A percentile compares a stretch with the other conserved stretches of the same genome.
These are phyloP conservation scores for Rhododendron vialii DNA, from an alignment of 148 eudicot species.

Conservation along the genomic window DNA sequence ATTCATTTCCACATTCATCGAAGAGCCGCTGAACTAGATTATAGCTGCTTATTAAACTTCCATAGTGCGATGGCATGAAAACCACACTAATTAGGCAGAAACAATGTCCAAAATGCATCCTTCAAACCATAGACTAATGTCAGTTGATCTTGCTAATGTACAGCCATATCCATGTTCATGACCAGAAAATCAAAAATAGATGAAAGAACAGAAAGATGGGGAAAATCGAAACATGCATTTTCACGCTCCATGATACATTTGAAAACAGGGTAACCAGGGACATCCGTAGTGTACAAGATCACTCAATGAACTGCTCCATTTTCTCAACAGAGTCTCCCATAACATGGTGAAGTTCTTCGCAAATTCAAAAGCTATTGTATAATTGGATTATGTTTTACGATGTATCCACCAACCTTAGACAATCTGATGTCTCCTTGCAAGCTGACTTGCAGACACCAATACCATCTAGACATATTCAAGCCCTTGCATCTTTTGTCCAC, in stretches of 20 bases:
- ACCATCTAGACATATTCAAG: not conserved
- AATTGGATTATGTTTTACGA: not conserved
- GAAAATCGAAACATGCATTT: not conserved
- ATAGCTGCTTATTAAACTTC: not conserved
- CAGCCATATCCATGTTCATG: not conserved
- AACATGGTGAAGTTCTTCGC: not conserved
- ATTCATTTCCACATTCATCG: not conserved
- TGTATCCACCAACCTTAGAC: not conserved
- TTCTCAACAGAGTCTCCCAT: not conserved
- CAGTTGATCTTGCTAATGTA: not conserved
- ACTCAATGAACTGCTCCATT: not conserved
- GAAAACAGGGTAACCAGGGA: not conserved
- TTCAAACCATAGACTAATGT: not conserved
- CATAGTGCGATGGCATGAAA: not conserved
- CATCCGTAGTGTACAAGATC: not conserved
- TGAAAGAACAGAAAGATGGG: not conserved
- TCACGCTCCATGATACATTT: not conserved
- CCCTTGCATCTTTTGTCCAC: constrained; percentile 31
- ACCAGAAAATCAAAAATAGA: not conserved
- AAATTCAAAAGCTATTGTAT: not conserved
- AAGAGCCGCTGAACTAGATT: not conserved
- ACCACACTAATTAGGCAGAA: not conserved
- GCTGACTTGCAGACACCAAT: not conserved
- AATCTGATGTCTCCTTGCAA: not conserved
- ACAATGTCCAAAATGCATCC: not conserved